phyloP scores from a whole-genome alignment of 75 land plant genomes.

The Cryptomeria japonica region DNA sequence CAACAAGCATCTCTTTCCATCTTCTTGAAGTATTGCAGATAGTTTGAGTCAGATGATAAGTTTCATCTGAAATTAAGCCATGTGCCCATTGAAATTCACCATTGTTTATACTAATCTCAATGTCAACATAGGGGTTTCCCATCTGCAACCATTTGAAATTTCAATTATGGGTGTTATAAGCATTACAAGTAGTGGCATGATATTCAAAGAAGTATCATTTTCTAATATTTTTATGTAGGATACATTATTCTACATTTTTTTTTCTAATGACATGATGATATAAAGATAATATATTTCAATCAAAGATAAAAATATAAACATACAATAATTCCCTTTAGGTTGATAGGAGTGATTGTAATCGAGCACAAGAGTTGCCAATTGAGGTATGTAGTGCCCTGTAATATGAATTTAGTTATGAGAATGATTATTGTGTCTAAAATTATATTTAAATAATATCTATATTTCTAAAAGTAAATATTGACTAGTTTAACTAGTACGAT shows the following conservation, averaged over 20 bases:
- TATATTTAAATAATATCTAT: too few relatives aligned
- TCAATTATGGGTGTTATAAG: too few relatives aligned
- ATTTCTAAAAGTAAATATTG: too few relatives aligned
- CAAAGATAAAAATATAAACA: background rate
- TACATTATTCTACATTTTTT: too few relatives aligned
- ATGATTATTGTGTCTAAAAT: too few relatives aligned
- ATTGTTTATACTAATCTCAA: background rate
- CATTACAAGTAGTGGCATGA: too few relatives aligned
- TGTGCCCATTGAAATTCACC: background rate
- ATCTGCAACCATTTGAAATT: too few relatives aligned
- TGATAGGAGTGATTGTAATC: conserved; percentile 33
- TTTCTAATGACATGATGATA: too few relatives aligned
- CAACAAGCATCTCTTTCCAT: background rate
- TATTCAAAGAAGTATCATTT: too few relatives aligned
- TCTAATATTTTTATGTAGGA: too few relatives aligned
- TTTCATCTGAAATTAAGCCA: background rate
- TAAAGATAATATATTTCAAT: too few relatives aligned
- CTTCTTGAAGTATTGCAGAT: background rate
- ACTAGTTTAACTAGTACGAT: too few relatives aligned
- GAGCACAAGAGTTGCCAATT: conserved; percentile 41
- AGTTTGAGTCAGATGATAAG: background rate
- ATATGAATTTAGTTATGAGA: background rate
- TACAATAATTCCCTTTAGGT: conserved; percentile 49
- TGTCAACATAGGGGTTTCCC: background rate
- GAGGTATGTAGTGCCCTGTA: conserved; percentile 66